Percentiles rank a stretch among this genome's conserved stretches.
phyloP scores from a whole-genome alignment of 257 asterid species.

The Fraxinus americana region DNA sequence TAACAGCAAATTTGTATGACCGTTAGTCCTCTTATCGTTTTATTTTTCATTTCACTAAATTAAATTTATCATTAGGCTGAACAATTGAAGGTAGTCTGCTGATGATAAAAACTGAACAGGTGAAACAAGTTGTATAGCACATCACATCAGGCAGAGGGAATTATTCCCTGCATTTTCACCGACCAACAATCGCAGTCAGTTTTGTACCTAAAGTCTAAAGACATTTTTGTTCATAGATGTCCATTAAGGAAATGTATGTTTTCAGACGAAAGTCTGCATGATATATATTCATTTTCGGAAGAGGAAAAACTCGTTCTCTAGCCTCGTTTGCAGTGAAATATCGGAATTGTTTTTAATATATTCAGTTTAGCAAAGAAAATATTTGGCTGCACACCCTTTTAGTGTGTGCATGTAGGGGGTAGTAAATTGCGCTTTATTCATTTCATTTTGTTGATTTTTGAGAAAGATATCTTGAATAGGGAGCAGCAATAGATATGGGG shows the following conservation, averaged over 20 bases:
- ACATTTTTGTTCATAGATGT: slow-evolving; percentile 34
- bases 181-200: slow-evolving; percentile 25
- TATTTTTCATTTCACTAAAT: background rate
- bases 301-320: background rate
- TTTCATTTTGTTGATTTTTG: background rate
- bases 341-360: too few species aligned
- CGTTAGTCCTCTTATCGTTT: background rate
- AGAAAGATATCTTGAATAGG: too few species aligned
- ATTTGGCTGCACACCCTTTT: background rate
- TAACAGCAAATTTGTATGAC: background rate
- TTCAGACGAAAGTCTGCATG: background rate
- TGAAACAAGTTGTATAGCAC: slow-evolving; percentile 7
- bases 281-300: background rate
- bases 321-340: background rate
- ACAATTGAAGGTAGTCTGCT: slow-evolving; percentile 37
- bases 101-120: slow-evolving; percentile 20
- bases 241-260: background rate
- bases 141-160: background rate
- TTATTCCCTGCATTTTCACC: background rate
- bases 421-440: background rate
- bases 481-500: too few species aligned
- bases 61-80: slow-evolving; percentile 32
- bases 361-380: too few species aligned
- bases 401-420: background rate
- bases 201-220: slow-evolving; percentile 29